A percentile compares a stretch with the other conserved stretches of the same genome.
Evolutionary conservation across 2,329 filamentous ascomycete genomes (phyloP).

Genomic region (Fusarium goolgardi): DNA sequence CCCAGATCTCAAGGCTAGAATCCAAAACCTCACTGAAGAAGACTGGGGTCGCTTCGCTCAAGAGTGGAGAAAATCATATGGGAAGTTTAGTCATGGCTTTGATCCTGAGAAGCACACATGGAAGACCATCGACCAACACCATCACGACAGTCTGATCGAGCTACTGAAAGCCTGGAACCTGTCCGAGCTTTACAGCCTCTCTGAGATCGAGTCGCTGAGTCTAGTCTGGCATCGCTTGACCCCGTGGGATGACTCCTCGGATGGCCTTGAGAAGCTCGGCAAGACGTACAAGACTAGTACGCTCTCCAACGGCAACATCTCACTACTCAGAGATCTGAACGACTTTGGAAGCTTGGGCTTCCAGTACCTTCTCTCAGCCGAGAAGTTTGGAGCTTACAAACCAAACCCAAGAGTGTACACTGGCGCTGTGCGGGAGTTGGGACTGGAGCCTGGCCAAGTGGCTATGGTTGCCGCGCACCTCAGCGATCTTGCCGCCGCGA

Average conservation of each 20-base stretch:
- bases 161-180: constrained; percentile 69
- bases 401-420: constrained; percentile 75
- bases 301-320: constrained; percentile 78
- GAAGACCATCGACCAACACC: constrained; percentile 79
- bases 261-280: constrained; percentile 66
- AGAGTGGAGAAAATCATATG: constrained; percentile 76
- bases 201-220: constrained; percentile 72
- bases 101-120: constrained; percentile 63
- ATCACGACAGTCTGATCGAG: constrained; percentile 69
- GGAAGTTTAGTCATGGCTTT: constrained; percentile 67
- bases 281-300: constrained; percentile 69
- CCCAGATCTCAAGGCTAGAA: constrained; percentile 59
- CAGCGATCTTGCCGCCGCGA: constrained; percentile 74
- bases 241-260: constrained; percentile 74
- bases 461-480: constrained; percentile 84
- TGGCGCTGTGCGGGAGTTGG: constrained; percentile 71
- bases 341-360: constrained; percentile 71
- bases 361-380: constrained; percentile 70
- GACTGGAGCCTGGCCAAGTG: constrained; percentile 68
- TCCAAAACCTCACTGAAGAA: constrained; percentile 61
- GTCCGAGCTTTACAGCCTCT: constrained; percentile 68
- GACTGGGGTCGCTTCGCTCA: constrained; percentile 75
- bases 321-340: constrained; percentile 74
- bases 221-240: constrained; percentile 77
- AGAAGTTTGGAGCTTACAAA: constrained; percentile 81